These are phyloP conservation scores for Streptanthus diversifolius DNA, from an alignment of 345 rosid species.

Conservation along the genomic window DNA sequence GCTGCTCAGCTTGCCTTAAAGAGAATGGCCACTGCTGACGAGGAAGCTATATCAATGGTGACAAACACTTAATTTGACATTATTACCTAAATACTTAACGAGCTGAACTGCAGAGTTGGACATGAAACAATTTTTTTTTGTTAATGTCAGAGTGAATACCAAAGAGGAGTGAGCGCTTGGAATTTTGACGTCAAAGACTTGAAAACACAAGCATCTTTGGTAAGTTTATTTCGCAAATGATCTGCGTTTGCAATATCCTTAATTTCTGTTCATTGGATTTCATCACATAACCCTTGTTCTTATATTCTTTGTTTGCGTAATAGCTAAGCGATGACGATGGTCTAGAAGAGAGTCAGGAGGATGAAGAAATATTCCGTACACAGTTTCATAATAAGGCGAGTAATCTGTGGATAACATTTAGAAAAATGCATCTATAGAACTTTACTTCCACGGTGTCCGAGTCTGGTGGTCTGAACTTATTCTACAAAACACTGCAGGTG, in stretches of 20 bases:
- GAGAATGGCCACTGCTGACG: slow-evolving; percentile 94
- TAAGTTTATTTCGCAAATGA: slow-evolving; percentile 34
- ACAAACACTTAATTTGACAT: slow-evolving; percentile 16
- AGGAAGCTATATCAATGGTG: slow-evolving; percentile 96
- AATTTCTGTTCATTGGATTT: slow-evolving; percentile 2
- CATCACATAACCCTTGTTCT: background rate
- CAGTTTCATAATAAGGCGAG: slow-evolving; percentile 28
- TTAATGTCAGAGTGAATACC: slow-evolving; percentile 79
- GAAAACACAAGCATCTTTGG: slow-evolving; percentile 92
- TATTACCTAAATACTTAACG: background rate
- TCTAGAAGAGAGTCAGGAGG: slow-evolving; percentile 52
- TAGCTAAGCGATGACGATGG: slow-evolving; percentile 83
- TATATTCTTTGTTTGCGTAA: slow-evolving; percentile 20
- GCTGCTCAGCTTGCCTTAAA: slow-evolving; percentile 88
- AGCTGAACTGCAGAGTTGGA: background rate
- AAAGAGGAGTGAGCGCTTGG: slow-evolving; percentile 99
- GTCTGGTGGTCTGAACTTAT: slow-evolving; percentile 1
- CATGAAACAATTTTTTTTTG: background rate
- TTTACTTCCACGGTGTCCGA: background rate
- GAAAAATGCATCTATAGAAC: background rate
- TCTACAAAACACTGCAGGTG: slow-evolving; percentile 21
- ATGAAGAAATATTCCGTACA: slow-evolving; percentile 39
- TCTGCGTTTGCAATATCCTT: slow-evolving; percentile 1
- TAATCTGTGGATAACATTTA: background rate
- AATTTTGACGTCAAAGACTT: slow-evolving; percentile 91